Base-by-base conservation (phyloP, 179 eudicot genomes). In the Drosera spatulata region DNA sequence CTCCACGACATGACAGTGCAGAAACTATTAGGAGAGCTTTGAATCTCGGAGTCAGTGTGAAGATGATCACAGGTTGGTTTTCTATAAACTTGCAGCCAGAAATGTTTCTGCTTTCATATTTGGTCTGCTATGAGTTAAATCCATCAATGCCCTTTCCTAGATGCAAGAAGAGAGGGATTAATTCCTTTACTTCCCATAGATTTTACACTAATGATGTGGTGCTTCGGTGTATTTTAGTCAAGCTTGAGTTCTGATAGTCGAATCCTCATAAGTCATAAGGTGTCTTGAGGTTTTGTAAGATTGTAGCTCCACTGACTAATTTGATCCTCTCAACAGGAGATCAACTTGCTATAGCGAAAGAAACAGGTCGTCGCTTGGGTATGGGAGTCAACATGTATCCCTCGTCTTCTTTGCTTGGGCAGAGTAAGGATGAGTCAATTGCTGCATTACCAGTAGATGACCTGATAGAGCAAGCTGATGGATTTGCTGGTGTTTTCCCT, bases 311-410 rank as follows among this genome's bases (percentile, higher is more conserved):
- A 56, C 9, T 13, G 10, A 41, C 40, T 49, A 62, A 60, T 52
- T 22, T 53, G 33, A 22, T 22, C 33, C 33, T 22, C 33, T 22
- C 33, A 22, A 22, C 71, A 89, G 96, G 96, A 50, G 95, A 86
- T 69, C 96, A 89, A 65, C 70, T 89, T 64, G 95, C 96, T 46
- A 89, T 89, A 42, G 95, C 75, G 53, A 89, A 86, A 71, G 96
- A 89, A 80, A 89, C 96, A 11, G 95, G 96, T 22, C 86, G 96
- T 4, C 82, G 88, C 41, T 64, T 89, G 65, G 96, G 95, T 51
- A 89, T 89, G 96, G 96, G 96, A 58, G 84, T 84, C 50, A 89
- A 89, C 70, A 88, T 89, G 96, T 89, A 89, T 79, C 95, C 96
- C 63, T 74, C 96, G 12, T 83, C 96, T 48, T 82, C 93, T 44